Evolutionary conservation across 2,329 filamentous ascomycete genomes (phyloP), one percentile per base, ranked within the genome.

Genomic region (Bipolaris oryzae): DNA sequence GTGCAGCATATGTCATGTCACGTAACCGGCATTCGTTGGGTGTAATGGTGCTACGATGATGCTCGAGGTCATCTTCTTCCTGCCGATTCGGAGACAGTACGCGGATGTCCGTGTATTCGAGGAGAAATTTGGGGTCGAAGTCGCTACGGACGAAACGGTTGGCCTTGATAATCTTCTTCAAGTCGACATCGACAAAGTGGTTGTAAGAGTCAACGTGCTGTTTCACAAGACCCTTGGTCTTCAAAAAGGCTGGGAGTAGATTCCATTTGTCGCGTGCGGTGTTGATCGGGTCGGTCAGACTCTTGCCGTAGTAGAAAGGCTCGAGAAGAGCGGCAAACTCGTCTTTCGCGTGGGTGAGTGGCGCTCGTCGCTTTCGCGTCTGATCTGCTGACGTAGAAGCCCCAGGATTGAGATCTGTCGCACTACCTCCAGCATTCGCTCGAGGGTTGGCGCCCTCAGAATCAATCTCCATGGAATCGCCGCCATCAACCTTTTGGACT

Each of bases 191-290:
- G 65, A 97, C 90, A 69, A 99, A 98, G 79, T 95, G 96, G 79
- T 99, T 97, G 83, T 96, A 99, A 21, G 95, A 98, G 80, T 99
- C 96, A 73, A 96, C 94, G 76, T 97, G 93, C 81, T 98, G 94
- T 77, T 97, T 97, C 50, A 97, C 93, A 55, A 97, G 82, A 55
- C 93, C 93, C 78, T 99, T 99, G 70, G 97, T 93, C 77, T 97
- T 97, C 57, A 99, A 81, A 76, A 99, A 99, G n/a, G 95, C 95
- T 0, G 95, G 96, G 25, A 99, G 80, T 39, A 99, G 83, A 75
- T 98, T 96, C 86, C 94, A 97, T 82, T 99, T 99, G 80, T 99
- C 95, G 71, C 90, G 67, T 25, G 86, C 87, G 1, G 87, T 89
- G 58, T 88, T 82, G 69, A 90, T 90, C 3, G 87, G 87, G 70